These are phyloP conservation scores for Tarenaya hassleriana DNA, from an alignment of 345 rosid species.

Conservation along the genomic window DNA sequence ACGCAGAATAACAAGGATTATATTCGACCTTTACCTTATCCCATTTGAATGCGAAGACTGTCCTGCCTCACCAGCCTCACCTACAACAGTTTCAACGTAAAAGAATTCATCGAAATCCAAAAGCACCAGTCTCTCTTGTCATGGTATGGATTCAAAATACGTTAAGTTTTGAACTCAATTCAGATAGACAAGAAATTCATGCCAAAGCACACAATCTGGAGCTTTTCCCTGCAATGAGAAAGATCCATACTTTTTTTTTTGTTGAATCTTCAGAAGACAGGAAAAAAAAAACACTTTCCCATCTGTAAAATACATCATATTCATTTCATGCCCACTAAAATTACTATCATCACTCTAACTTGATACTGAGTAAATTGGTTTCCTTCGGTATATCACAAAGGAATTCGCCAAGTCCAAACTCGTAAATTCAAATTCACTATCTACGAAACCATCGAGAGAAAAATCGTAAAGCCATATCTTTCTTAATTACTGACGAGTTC, in stretches of 20 bases:
- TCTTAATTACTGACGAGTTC: background rate
- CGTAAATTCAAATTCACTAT: too few relatives aligned
- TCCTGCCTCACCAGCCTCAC: constrained; percentile 19
- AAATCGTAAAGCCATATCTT: background rate
- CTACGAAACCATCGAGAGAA: background rate
- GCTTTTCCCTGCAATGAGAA: background rate
- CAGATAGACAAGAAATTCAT: constrained; percentile 2
- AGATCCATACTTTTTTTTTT: background rate
- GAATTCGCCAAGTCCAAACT: too few relatives aligned
- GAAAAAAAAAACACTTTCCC: background rate
- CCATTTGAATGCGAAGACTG: constrained; percentile 14
- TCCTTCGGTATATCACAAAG: too few relatives aligned
- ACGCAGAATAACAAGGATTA: background rate
- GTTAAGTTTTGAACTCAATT: background rate
- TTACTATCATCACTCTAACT: too few relatives aligned
- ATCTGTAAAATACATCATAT: too few relatives aligned
- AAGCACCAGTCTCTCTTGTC: constrained; percentile 4
- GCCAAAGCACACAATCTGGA: background rate
- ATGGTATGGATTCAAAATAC: background rate
- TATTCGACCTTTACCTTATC: constrained; percentile 14
- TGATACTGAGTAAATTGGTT: too few relatives aligned
- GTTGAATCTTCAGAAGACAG: background rate
- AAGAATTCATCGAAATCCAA: background rate
- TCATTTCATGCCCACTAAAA: too few relatives aligned
- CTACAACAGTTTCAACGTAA: constrained; percentile 17